Evolutionary conservation across 2,329 filamentous ascomycete genomes (phyloP).

Genomic region (Fusarium guadeloupense): DNA sequence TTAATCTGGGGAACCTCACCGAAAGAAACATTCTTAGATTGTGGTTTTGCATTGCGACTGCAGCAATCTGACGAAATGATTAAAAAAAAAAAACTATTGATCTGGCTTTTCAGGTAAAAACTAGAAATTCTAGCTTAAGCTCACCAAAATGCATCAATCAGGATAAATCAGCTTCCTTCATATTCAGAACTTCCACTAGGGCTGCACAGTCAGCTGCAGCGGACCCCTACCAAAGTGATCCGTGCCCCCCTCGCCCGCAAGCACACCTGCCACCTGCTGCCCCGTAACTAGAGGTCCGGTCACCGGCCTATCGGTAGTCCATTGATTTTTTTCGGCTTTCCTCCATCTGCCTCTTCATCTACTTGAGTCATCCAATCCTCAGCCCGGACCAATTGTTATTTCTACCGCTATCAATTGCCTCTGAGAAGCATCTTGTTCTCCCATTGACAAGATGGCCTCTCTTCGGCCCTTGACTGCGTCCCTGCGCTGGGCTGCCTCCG

Average conservation of each 20-base stretch:
- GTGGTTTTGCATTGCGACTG: no score
- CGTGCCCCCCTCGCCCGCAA: constrained; percentile 28
- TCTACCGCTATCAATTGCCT: constrained; percentile 32
- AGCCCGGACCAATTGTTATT: constrained; percentile 25
- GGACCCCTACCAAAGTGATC: constrained; percentile 36
- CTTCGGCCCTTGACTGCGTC: constrained; percentile 55
- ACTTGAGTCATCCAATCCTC: constrained; percentile 39
- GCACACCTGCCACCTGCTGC: constrained; percentile 3
- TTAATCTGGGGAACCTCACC: constrained; percentile 34
- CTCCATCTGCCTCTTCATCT: constrained; percentile 25
- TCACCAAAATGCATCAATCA: no score
- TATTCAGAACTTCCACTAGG: not conserved
- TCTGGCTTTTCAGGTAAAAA: no score
- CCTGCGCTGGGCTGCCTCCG: constrained; percentile 49
- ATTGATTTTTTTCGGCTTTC: constrained; percentile 43
- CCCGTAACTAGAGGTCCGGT: constrained; percentile 35
- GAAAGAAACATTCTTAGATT: not conserved
- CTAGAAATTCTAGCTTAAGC: no score
- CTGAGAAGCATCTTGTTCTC: constrained; percentile 43
- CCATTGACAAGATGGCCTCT: constrained; percentile 54
- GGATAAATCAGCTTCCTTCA: not conserved
- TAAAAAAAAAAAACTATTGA: no score
- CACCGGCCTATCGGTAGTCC: constrained; percentile 39
- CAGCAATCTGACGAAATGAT: not conserved
- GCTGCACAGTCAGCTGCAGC: constrained; percentile 12